Evolutionary conservation across 192 early-diverging fungal species (phyloP).

Genomic region (Rhizophagus clarus): DNA sequence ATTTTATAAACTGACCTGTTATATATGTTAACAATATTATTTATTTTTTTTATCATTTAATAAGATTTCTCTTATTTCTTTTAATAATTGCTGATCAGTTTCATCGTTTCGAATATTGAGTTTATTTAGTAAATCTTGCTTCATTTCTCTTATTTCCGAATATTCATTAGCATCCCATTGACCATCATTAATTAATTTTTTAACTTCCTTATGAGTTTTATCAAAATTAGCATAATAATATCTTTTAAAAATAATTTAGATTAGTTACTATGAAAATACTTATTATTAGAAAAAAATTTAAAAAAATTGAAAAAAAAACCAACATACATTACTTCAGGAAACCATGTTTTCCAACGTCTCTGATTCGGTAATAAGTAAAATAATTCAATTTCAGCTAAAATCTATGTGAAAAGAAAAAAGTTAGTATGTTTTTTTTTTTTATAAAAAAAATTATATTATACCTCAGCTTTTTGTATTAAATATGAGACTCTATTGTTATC

Average conservation of each 20-base stretch:
- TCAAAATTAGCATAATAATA: background rate
- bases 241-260: background rate
- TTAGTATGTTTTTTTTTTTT: background rate
- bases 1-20: too few species aligned
- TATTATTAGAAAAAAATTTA: too few species aligned
- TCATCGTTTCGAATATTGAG: too few species aligned
- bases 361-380: background rate
- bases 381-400: background rate
- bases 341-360: background rate
- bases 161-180: background rate
- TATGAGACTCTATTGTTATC: background rate
- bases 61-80: too few species aligned
- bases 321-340: background rate
- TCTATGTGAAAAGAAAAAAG: background rate
- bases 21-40: too few species aligned
- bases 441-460: background rate
- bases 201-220: background rate
- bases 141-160: background rate
- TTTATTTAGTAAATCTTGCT: background rate
- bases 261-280: background rate
- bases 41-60: too few species aligned
- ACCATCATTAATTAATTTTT: background rate
- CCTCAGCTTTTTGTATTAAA: constrained; percentile 19
- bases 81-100: too few species aligned
- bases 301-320: background rate